Evolutionary conservation across 495 filamentous ascomycete species (phyloP), one percentile per base, ranked within the genome.

Genomic region (Haplographium delicatum): DNA sequence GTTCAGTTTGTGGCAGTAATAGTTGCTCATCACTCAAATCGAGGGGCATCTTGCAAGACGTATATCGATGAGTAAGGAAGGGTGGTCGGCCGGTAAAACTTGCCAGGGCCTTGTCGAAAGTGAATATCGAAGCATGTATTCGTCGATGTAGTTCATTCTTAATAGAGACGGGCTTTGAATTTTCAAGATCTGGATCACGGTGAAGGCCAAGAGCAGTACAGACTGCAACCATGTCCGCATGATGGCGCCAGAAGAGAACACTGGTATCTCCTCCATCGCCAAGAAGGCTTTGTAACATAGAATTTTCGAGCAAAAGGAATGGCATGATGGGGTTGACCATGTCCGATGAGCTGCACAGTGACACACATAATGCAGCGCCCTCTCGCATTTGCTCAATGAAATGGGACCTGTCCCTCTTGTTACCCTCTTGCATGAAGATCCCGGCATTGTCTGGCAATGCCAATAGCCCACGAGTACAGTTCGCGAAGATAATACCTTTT

Each of bases 241-340:
- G 30, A 28, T 51, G 51, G 23, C 56, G 40, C 56, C 56, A 59
- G 9, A 51, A 35, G 2, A 59, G 42, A 27, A 59, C 34, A 60
- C 57, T 53, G 8, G 47, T 47, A 54, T 61, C 58, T 5, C 58
- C 57, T 26, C 38, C 50, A 13, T n/a, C n/a, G n/a, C n/a, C n/a
- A n/a, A n/a, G n/a, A n/a, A n/a, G n/a, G n/a, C n/a, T n/a, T n/a
- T n/a, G n/a, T n/a, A n/a, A n/a, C n/a, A n/a, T n/a, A n/a, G n/a
- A n/a, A n/a, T n/a, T n/a, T n/a, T n/a, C n/a, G n/a, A n/a, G n/a
- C n/a, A n/a, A n/a, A n/a, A n/a, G n/a, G n/a, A n/a, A n/a, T n/a
- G n/a, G n/a, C n/a, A n/a, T n/a, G n/a, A n/a, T n/a, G n/a, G n/a
- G n/a, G n/a, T n/a, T n/a, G n/a, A n/a, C n/a, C n/a, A n/a, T n/a